Base-by-base conservation (phyloP, 2,329 filamentous ascomycete species). In the Chaetomiaceae sp. region DNA sequence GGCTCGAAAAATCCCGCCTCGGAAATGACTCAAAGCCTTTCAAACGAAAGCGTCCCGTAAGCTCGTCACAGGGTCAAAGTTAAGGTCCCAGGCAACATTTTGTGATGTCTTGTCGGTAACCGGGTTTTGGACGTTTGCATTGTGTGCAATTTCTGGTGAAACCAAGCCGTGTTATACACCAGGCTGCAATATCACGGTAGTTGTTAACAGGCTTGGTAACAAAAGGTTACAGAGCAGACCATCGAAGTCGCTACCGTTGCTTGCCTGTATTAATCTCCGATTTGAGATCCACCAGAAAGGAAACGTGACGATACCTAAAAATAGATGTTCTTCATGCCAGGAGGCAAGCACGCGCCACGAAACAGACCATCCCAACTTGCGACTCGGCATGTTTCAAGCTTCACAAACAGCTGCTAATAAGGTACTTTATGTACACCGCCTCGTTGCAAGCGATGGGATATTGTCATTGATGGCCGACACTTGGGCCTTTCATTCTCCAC, bases 341-440 rank as follows among this genome's bases (percentile, higher is more conserved):
- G n/a, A n/a, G n/a, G n/a, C 14, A 31, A 31, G 14, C 27, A n/a
- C 29, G 19, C 25, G 17, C 43, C 31, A 36, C 36, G 36, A 48
- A 48, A 48, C 46, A 34, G 17, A 19, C 25, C 37, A 27, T 25
- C 19, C 17, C 25, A 39, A 23, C 29, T 23, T 19, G 46, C 25
- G n/a, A 39, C 27, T 40, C 36, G 19, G 23, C 27, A 40, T 40
- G 46, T 48, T 48, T 48, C 46, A 48, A 48, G n/a, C 37, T 33
- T 48, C 4, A 29, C 27, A 7, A 31, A 9, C 27, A 31, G 3
- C 27, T 11, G 27, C 9, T 29, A 25, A 17, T 15, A 27, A 47
- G 37, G 33, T 38, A 47, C 45, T 23, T 15, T 37, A 47, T 47
- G 33, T 38, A 47, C 45, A 47, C 27, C 3, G 19, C 45, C 7